These are phyloP conservation scores for Excoecaria cochinchinensis DNA, from an alignment of 345 rosid genomes.

Conservation along the genomic window DNA sequence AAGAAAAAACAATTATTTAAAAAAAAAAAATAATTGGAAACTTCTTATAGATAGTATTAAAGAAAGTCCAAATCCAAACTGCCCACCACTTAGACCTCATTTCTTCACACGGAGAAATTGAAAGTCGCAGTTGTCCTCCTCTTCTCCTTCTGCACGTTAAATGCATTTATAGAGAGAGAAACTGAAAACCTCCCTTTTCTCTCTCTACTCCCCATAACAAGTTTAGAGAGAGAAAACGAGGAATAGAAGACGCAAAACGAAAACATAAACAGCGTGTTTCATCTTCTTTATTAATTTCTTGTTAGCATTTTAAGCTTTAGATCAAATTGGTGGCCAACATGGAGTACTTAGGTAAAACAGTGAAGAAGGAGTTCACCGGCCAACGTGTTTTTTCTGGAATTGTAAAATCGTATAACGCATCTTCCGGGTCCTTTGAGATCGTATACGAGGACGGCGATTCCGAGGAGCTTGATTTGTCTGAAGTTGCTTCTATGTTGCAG, in stretches of 20 bases:
- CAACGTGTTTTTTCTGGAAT: constrained; percentile 45
- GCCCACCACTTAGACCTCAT: neutral
- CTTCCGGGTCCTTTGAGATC: constrained; percentile 56
- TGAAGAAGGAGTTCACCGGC: constrained; percentile 54
- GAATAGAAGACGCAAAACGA: neutral
- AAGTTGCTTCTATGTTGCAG: constrained; percentile 41
- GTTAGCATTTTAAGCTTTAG: neutral
- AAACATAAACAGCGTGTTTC: neutral
- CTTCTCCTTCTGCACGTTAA: constrained; percentile 18
- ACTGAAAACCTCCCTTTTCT: constrained; percentile 1
- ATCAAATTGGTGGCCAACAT: constrained; percentile 21
- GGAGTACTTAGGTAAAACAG: constrained; percentile 68
- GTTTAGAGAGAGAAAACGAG: constrained; percentile 3
- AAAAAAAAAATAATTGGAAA: neutral
- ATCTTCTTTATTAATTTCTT: neutral
- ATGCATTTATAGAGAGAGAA: constrained; percentile 25
- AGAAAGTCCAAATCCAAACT: neutral
- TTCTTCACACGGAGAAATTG: neutral
- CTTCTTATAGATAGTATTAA: neutral
- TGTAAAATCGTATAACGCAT: constrained; percentile 56
- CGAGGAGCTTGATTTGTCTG: constrained; percentile 53
- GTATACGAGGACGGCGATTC: constrained; percentile 59
- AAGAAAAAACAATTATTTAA: too few relatives aligned
- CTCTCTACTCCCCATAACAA: neutral
- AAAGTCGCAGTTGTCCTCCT: neutral